These are phyloP conservation scores for Neurospora pannonica DNA, from an alignment of 495 filamentous ascomycete genomes.

Conservation along the genomic window DNA sequence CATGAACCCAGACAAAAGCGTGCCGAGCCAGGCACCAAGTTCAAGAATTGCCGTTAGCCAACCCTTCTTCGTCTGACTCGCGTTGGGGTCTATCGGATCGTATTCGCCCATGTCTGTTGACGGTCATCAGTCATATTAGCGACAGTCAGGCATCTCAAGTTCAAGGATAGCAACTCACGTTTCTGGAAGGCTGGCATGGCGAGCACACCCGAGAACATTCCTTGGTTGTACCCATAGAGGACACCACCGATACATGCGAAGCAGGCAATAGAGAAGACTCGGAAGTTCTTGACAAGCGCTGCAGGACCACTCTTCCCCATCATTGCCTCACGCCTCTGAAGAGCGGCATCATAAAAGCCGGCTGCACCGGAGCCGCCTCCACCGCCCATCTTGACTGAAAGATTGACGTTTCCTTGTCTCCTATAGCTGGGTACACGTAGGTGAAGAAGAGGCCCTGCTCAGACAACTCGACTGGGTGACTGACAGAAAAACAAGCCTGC, in stretches of 20 bases:
- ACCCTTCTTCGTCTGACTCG: constrained; percentile 57
- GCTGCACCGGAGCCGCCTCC: constrained; percentile 26
- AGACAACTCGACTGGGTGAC: not conserved
- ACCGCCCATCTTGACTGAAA: constrained; percentile 19
- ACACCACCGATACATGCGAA: constrained; percentile 74
- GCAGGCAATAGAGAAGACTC: constrained; percentile 60
- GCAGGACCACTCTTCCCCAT: constrained; percentile 54
- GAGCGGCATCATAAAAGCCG: constrained; percentile 51
- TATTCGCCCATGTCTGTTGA: constrained; percentile 55
- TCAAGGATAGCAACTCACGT: constrained; percentile 22
- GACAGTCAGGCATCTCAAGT: not conserved
- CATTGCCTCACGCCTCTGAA: constrained; percentile 53
- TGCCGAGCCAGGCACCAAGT: constrained; percentile 74
- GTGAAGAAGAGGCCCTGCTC: not conserved
- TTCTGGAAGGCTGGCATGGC: constrained; percentile 49
- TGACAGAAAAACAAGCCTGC: not conserved
- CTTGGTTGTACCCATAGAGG: constrained; percentile 63
- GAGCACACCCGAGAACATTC: constrained; percentile 68
- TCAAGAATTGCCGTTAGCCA: constrained; percentile 76
- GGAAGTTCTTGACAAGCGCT: constrained; percentile 58
- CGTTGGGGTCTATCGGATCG: constrained; percentile 33
- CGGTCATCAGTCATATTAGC: constrained; percentile 13
- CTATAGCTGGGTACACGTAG: not conserved
- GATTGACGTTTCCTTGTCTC: not conserved
- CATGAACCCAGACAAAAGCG: constrained; percentile 64